phyloP scores from a whole-genome alignment of 176 grass and related monocot genomes.

The Canna indica region DNA sequence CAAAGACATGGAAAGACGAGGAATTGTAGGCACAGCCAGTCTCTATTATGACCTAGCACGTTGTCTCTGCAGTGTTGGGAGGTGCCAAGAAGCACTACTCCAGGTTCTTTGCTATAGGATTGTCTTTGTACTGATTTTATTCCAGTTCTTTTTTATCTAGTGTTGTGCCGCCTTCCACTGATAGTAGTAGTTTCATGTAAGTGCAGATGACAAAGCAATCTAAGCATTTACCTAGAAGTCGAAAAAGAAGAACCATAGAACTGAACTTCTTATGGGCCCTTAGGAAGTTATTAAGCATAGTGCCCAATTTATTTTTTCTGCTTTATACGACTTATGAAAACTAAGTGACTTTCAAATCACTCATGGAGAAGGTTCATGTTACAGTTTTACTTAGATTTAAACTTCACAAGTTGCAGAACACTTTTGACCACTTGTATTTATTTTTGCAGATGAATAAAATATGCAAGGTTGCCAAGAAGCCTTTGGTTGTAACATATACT shows the following conservation, averaged over 20 bases:
- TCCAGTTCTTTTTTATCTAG: neutral
- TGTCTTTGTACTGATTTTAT: slow-evolving; percentile 3
- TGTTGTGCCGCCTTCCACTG: slow-evolving; percentile 8
- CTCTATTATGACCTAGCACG: slow-evolving; percentile 96
- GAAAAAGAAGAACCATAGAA: neutral
- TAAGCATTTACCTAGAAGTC: neutral
- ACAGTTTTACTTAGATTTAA: neutral
- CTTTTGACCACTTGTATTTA: slow-evolving; percentile 17
- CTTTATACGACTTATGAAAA: neutral
- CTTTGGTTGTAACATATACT: slow-evolving; percentile 88
- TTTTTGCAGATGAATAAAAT: slow-evolving; percentile 78
- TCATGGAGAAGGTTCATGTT: neutral
- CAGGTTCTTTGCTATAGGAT: slow-evolving; percentile 35
- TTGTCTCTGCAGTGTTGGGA: slow-evolving; percentile 81
- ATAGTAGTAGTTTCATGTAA: neutral
- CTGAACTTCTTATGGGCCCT: neutral
- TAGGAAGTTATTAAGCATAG: neutral
- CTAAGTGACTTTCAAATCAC: neutral
- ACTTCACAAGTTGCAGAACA: neutral
- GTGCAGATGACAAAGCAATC: neutral
- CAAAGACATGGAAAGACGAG: slow-evolving; percentile 85
- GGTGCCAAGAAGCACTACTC: slow-evolving; percentile 80
- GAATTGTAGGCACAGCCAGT: slow-evolving; percentile 82
- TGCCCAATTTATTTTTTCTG: neutral
- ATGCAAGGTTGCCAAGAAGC: slow-evolving; percentile 97